These are phyloP conservation scores for Candida taoyuanica DNA, from an alignment of 805 yeast species.

Conservation along the genomic window DNA sequence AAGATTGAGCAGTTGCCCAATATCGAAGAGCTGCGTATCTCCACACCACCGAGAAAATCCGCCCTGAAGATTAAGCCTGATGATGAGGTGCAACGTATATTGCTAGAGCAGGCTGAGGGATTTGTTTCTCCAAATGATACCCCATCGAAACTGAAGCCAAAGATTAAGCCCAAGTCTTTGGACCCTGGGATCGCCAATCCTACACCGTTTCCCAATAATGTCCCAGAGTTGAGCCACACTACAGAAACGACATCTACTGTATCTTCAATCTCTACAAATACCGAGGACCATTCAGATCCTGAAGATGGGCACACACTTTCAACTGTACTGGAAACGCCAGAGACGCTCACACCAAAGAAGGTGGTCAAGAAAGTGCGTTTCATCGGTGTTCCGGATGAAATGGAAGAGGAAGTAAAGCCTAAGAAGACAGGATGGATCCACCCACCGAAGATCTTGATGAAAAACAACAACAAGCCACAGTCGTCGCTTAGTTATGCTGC, in stretches of 20 bases:
- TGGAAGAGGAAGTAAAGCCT: conserved; percentile 20
- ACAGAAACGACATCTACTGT: conserved; percentile 10
- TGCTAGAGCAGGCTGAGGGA: not conserved
- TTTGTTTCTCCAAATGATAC: not conserved
- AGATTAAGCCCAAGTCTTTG: not conserved
- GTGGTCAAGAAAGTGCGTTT: conserved; percentile 25
- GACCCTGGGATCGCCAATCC: not conserved
- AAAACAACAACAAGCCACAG: conserved; percentile 4
- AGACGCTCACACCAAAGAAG: conserved; percentile 6
- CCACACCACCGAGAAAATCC: not conserved
- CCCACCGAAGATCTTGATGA: conserved; percentile 17
- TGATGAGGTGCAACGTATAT: not conserved
- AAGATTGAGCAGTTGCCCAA: conserved; percentile 17
- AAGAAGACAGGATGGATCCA: conserved; percentile 23
- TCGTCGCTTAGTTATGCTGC: conserved; percentile 21
- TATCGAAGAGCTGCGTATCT: conserved; percentile 12
- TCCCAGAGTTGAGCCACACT: conserved; percentile 13
- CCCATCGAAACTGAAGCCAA: not conserved
- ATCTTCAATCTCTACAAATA: conserved; percentile 1
- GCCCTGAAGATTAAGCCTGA: conserved; percentile 1
- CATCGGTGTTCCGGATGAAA: conserved; percentile 25
- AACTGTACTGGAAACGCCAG: conserved; percentile 2
- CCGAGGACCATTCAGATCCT: conserved; percentile 1
- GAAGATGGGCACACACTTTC: conserved; percentile 7
- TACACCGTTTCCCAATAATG: not conserved